A percentile compares a stretch with the other conserved stretches of the same genome.
These are phyloP conservation scores for Hanseniaspora taiwanica DNA, from an alignment of 805 yeast species.

Conservation along the genomic window DNA sequence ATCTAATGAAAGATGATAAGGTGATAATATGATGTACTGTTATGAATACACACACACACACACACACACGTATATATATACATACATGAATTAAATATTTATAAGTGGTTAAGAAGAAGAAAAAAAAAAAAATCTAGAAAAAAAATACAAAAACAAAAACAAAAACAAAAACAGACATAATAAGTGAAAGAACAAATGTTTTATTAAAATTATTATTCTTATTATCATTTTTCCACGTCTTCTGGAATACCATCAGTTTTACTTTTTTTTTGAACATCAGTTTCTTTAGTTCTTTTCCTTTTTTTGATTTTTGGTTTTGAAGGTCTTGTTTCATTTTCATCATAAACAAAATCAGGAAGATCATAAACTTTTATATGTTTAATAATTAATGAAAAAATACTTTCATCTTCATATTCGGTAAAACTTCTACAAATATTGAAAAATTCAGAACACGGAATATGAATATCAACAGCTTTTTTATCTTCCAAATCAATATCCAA, in stretches of 20 bases:
- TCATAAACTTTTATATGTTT: conserved; percentile 67
- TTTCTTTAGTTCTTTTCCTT: conserved; percentile 26
- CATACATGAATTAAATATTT: too few species aligned
- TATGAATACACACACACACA: too few species aligned
- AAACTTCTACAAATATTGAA: conserved; percentile 67
- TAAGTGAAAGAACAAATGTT: too few species aligned
- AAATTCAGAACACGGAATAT: conserved; percentile 82
- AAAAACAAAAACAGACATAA: too few species aligned
- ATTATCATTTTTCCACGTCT: too few species aligned
- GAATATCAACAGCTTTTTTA: conserved; percentile 64
- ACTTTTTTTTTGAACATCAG: conserved; percentile 19
- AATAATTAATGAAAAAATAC: conserved; percentile 42
- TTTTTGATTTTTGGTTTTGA: conserved; percentile 41
- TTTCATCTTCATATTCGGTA: conserved; percentile 48
- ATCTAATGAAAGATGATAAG: too few species aligned
- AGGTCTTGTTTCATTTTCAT: conserved; percentile 69
- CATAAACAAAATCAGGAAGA: conserved; percentile 74
- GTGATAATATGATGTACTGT: too few species aligned
- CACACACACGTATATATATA: too few species aligned
- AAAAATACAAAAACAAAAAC: too few species aligned
- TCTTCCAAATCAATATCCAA: conserved; percentile 37
- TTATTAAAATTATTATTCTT: too few species aligned
- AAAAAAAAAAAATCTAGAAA: background rate
- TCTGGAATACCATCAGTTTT: too few species aligned
- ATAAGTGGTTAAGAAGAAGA: background rate